These are phyloP conservation scores for Peniophora sp. DNA, from an alignment of 1,284 basidiomycete genomes.

Conservation along the genomic window DNA sequence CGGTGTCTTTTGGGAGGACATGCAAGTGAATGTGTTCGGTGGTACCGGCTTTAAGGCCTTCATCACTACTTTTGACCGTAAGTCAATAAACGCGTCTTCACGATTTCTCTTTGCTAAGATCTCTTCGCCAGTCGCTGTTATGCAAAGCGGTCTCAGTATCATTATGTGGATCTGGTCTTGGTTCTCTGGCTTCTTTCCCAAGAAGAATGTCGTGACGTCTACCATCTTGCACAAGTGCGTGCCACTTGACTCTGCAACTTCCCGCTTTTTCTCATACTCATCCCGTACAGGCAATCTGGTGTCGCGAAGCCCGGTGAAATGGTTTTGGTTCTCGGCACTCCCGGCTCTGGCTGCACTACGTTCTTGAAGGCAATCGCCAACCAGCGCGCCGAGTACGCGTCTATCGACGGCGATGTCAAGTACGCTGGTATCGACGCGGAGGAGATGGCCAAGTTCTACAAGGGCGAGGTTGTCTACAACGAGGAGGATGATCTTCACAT, in stretches of 20 bases:
- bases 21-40: slow-evolving; percentile 67
- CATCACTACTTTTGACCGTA: slow-evolving; percentile 57
- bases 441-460: slow-evolving; percentile 62
- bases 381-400: slow-evolving; percentile 52
- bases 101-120: slow-evolving; percentile 1
- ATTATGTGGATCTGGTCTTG: slow-evolving; percentile 24
- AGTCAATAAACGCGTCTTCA: slow-evolving; percentile 12
- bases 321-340: slow-evolving; percentile 68
- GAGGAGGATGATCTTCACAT: slow-evolving; percentile 75
- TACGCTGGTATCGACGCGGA: slow-evolving; percentile 67
- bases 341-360: slow-evolving; percentile 76
- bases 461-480: slow-evolving; percentile 84
- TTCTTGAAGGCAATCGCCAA: slow-evolving; percentile 77
- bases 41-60: slow-evolving; percentile 58
- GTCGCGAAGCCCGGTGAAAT: slow-evolving; percentile 55
- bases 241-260: not conserved
- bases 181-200: slow-evolving; percentile 51
- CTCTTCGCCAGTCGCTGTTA: slow-evolving; percentile 56
- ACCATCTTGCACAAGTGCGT: slow-evolving; percentile 63
- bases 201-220: slow-evolving; percentile 38
- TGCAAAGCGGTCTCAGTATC: slow-evolving; percentile 33
- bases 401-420: slow-evolving; percentile 55
- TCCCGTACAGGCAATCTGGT: slow-evolving; percentile 56
- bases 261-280: slow-evolving; percentile 10
- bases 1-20: slow-evolving; percentile 72